Evolutionary conservation across 225 moss, liverwort and hornwort genomes (phyloP), one percentile per base, ranked within the genome.

Genomic region (Straminergon stramineum): DNA sequence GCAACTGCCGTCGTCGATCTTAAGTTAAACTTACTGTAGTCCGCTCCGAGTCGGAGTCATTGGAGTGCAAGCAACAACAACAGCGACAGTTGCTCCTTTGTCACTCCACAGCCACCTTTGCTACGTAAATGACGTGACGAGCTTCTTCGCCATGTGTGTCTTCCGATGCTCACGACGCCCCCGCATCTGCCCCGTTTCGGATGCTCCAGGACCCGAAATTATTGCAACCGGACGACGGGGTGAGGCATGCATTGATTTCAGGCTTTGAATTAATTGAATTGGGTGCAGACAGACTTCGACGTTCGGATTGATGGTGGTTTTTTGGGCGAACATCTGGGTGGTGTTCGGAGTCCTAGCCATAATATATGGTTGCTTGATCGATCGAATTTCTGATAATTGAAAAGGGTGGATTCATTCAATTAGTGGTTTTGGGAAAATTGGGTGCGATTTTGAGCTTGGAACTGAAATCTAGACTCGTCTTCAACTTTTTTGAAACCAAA

Each of bases 31-130:
- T 11, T 17, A 48, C 48, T 48, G 48, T 48, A 16, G 78, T 68
- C 19, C 6, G 8, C 48, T 48, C 48, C 48, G 10, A 19, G 58
- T 57, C 27, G 81, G 45, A 27, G 68, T 41, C 82, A 82, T 2
- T 78, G 78, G 70, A 86, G 89, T 77, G 86, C 87, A 91, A 89
- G 91, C 91, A 89, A 82, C 79, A 17, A 11, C 30, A 34, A 73
- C 27, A 19, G 17, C 2, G 21, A 43, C 57, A 10, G 6, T 63
- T 82, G 39, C 58, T 58, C 27, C 57, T 37, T 17, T 11, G 26
- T 10, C 79, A 58, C 79, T n/a, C 79, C 39, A 79, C 7, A 81
- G 82, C 11, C 48, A 9, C 48, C 22, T n/a, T 5, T 76, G 17
- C 53, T 52, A 5, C 11, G 3, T 13, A n/a, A 9, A 7, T 69